Conservation (phyloP, 805 yeast genomes). For the Saccharomycopsis sp. region DNA sequence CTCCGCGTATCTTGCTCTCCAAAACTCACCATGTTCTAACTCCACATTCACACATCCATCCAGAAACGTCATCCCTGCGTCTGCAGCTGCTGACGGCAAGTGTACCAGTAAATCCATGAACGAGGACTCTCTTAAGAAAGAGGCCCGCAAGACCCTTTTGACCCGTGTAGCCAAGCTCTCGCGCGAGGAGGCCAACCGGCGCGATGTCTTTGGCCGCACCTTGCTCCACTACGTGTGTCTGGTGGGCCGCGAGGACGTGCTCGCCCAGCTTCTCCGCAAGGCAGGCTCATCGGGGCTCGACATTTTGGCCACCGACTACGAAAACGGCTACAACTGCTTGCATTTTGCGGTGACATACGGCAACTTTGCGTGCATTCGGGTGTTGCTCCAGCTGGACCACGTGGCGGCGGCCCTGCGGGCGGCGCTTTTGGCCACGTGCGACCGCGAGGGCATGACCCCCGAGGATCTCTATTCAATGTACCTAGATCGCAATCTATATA, state of each 20-base stretch:
- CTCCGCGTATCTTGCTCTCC: too few species aligned
- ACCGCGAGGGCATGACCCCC: slow-evolving; percentile 67
- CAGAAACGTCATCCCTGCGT: background rate
- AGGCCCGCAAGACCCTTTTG: slow-evolving; percentile 13
- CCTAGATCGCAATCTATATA: background rate
- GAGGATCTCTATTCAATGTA: slow-evolving; percentile 44
- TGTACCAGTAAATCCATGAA: background rate
- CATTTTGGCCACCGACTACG: slow-evolving; percentile 43
- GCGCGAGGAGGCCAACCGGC: slow-evolving; percentile 34
- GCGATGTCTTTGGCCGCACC: slow-evolving; percentile 70
- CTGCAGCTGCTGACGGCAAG: background rate
- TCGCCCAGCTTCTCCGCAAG: slow-evolving; percentile 38
- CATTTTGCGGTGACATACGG: slow-evolving; percentile 63
- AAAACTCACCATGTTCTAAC: background rate
- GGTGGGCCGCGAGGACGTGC: slow-evolving; percentile 40
- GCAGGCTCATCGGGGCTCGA: background rate
- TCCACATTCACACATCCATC: background rate
- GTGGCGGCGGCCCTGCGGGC: slow-evolving; percentile 23
- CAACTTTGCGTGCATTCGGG: slow-evolving; percentile 46
- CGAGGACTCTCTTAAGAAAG: background rate
- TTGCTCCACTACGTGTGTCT: slow-evolving; percentile 51
- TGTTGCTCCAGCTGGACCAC: slow-evolving; percentile 31
- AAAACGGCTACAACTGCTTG: slow-evolving; percentile 76
- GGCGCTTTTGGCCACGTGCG: slow-evolving; percentile 47
- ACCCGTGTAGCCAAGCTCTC: slow-evolving; percentile 27